These are phyloP conservation scores for Solanum corneliomulleri DNA, from an alignment of 257 asterid genomes.

Conservation along the genomic window DNA sequence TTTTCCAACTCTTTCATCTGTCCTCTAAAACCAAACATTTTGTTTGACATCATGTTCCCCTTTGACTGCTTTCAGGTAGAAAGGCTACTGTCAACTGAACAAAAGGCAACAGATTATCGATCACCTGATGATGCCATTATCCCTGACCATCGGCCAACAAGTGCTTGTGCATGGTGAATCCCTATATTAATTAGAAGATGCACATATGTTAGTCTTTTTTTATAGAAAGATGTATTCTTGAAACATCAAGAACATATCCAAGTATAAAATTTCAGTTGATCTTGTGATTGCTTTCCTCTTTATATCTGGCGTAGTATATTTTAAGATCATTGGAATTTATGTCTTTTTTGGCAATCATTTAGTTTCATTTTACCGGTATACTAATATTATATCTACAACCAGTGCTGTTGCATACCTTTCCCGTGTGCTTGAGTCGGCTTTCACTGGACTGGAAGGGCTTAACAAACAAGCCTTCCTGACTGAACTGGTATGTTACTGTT, in stretches of 20 bases:
- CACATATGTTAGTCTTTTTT: neutral
- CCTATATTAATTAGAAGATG: neutral
- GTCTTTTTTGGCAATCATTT: neutral
- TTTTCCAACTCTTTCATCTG: neutral
- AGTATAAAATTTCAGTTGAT: neutral
- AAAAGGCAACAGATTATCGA: slow-evolving; percentile 78
- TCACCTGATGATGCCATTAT: slow-evolving; percentile 87
- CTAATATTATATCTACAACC: slow-evolving; percentile 7
- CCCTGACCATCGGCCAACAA: slow-evolving; percentile 97
- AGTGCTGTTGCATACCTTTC: slow-evolving; percentile 93
- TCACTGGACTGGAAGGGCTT: slow-evolving; percentile 94
- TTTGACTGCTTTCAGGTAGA: slow-evolving; percentile 56
- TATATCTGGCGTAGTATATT: neutral
- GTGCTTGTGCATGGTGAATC: slow-evolving; percentile 49
- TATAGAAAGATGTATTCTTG: neutral
- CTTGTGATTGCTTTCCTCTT: neutral
- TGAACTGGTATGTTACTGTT: slow-evolving; percentile 57
- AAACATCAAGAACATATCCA: neutral
- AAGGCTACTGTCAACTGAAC: slow-evolving; percentile 86
- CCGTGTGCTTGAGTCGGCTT: slow-evolving; percentile 94
- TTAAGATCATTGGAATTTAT: neutral
- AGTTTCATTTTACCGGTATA: neutral
- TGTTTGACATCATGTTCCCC: neutral
- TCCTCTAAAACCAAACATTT: neutral
- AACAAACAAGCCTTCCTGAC: slow-evolving; percentile 92